A percentile compares a stretch with the other conserved stretches of the same genome.
Conservation (phyloP, 2,329 filamentous ascomycete species). For the Fusarium longipes region DNA sequence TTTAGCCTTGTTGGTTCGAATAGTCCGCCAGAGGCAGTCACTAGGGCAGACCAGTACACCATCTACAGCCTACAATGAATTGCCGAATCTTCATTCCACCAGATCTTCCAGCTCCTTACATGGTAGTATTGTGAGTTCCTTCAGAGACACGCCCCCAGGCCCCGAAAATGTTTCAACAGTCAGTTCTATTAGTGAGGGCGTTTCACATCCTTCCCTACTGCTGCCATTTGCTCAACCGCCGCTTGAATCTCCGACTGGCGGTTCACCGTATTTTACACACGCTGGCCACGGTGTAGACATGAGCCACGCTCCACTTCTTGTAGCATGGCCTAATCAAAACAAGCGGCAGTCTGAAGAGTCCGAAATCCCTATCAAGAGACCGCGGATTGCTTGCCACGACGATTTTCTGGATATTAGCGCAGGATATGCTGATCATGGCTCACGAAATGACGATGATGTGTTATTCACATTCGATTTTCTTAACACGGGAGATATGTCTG, state of each 20-base stretch:
- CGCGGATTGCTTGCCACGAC: slow-evolving; percentile 34
- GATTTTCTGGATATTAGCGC: slow-evolving; percentile 41
- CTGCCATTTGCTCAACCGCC: slow-evolving; percentile 38
- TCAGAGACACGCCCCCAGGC: slow-evolving; percentile 40
- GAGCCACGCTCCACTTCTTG: neutral
- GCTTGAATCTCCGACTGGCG: slow-evolving; percentile 23
- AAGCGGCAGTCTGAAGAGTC: slow-evolving; percentile 37
- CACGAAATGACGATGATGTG: slow-evolving; percentile 38
- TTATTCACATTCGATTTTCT: slow-evolving; percentile 44
- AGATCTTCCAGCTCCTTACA: slow-evolving; percentile 39
- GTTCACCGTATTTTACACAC: slow-evolving; percentile 29
- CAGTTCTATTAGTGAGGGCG: slow-evolving; percentile 23
- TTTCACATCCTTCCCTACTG: slow-evolving; percentile 31
- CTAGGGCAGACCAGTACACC: slow-evolving; percentile 30
- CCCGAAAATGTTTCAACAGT: slow-evolving; percentile 31
- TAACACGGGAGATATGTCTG: slow-evolving; percentile 34
- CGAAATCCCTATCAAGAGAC: slow-evolving; percentile 34
- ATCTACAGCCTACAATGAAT: slow-evolving; percentile 41
- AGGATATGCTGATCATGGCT: slow-evolving; percentile 35
- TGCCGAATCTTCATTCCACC: slow-evolving; percentile 40
- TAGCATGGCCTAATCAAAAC: slow-evolving; percentile 37
- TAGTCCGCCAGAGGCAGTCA: slow-evolving; percentile 36
- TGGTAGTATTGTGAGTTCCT: slow-evolving; percentile 33
- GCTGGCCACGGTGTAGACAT: neutral
- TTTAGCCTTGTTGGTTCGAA: slow-evolving; percentile 26